phyloP scores from a whole-genome alignment of 1,284 basidiomycete genomes.

The Microbotryum lychnidis-dioicae region DNA sequence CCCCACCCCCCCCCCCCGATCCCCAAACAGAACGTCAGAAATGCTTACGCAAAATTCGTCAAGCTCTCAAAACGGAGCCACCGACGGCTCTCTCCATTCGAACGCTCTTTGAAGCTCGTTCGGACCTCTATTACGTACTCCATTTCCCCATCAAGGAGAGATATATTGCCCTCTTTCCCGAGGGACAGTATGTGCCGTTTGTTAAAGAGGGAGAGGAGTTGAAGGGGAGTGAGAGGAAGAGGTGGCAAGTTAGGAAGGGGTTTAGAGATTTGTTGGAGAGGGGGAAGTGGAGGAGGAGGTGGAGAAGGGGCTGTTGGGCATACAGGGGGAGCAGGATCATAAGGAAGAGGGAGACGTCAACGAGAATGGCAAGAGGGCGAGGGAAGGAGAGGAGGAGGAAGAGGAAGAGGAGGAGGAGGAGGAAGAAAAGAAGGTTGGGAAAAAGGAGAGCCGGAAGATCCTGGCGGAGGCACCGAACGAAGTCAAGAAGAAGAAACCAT shows the following conservation, averaged over 20 bases:
- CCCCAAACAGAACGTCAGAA: conserved; percentile 25
- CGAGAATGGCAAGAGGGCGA: not conserved
- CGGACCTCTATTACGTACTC: conserved; percentile 30
- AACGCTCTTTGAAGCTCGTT: conserved; percentile 11
- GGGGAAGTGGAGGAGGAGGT: conserved; percentile 2
- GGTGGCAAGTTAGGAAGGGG: conserved; percentile 3
- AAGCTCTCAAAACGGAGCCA: not conserved
- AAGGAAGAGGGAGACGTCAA: not conserved
- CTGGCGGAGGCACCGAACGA: not conserved
- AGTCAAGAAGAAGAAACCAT: not conserved
- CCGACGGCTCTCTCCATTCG: too few species aligned
- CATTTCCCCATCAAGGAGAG: conserved; percentile 25
- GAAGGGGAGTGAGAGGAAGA: conserved; percentile 1
- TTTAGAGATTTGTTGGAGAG: conserved; percentile 5
- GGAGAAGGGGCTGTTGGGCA: conserved; percentile 24
- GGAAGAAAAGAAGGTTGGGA: not conserved
- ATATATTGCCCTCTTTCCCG: conserved; percentile 31
- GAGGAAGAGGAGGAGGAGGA: not conserved
- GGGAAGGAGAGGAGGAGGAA: not conserved
- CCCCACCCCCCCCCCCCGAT: too few species aligned
- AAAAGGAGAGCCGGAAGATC: not conserved
- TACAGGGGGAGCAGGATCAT: conserved; percentile 27
- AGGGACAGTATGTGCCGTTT: conserved; percentile 22
- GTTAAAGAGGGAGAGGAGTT: not conserved
- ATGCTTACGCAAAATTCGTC: conserved; percentile 28